A percentile compares a stretch with the other conserved stretches of the same genome.
Conservation (phyloP, 176 grass and related monocot genomes). For the Zea mays region DNA sequence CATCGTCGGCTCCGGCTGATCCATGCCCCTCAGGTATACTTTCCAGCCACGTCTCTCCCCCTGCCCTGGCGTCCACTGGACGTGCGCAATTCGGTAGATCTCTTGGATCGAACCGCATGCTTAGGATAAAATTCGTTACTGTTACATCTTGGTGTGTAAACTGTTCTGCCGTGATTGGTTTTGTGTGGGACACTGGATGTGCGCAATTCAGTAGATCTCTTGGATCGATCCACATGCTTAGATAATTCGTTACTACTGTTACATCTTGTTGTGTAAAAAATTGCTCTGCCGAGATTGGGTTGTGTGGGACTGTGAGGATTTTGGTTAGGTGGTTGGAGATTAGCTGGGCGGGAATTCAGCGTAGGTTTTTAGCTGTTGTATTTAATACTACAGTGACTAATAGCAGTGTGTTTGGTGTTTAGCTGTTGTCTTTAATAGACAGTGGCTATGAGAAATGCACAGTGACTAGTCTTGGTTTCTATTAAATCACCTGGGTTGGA, state of each 20-base stretch:
- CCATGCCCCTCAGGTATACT: conserved; percentile 26
- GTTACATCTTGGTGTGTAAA: not conserved
- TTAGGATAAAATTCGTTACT: not conserved
- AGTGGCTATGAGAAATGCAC: no score
- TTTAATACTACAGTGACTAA: no score
- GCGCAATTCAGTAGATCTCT: conserved; percentile 17
- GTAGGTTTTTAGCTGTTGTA: no score
- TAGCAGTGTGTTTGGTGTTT: no score
- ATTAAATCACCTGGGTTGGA: not conserved
- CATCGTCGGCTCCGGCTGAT: conserved; percentile 83
- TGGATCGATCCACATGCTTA: not conserved
- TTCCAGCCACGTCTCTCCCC: not conserved
- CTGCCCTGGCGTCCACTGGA: not conserved
- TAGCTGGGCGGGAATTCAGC: no score
- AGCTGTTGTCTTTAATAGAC: no score
- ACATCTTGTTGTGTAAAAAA: not conserved
- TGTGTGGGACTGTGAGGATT: no score
- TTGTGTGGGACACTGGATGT: not conserved
- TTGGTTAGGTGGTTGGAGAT: no score
- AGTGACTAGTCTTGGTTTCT: not conserved
- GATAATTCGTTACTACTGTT: not conserved
- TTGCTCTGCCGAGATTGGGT: not conserved
- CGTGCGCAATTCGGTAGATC: conserved; percentile 9
- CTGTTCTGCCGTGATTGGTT: not conserved
- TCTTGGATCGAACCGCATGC: not conserved